These are phyloP conservation scores for Corylus americana DNA, from an alignment of 306 rosid genomes.

Conservation along the genomic window DNA sequence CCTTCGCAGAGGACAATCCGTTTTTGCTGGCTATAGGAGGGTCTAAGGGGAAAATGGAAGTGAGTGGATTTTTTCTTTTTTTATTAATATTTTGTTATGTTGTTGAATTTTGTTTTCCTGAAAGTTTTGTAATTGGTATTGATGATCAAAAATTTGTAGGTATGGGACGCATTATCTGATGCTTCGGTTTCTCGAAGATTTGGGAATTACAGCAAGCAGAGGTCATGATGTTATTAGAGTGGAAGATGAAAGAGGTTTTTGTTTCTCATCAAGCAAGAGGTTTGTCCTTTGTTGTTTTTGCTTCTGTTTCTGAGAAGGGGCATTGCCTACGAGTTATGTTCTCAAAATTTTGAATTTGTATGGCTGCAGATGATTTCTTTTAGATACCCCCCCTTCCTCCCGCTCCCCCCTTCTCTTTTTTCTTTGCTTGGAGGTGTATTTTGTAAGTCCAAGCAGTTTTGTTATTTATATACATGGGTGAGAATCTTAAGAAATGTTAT, in stretches of 20 bases:
- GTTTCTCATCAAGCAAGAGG: no score
- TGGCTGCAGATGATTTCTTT: not conserved
- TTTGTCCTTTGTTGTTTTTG: not conserved
- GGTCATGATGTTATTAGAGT: slow-evolving; percentile 27
- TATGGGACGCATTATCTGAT: slow-evolving; percentile 70
- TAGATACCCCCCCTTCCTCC: not conserved
- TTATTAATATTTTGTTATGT: slow-evolving; percentile 6
- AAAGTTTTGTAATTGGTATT: slow-evolving; percentile 1
- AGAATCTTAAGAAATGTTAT: not conserved
- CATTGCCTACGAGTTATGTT: not conserved
- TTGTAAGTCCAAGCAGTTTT: not conserved
- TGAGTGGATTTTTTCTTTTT: slow-evolving; percentile 36
- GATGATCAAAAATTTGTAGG: slow-evolving; percentile 43
- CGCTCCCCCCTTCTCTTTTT: not conserved
- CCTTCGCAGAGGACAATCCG: slow-evolving; percentile 79
- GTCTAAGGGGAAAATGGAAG: slow-evolving; percentile 71
- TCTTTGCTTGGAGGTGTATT: not conserved
- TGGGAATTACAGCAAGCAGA: slow-evolving; percentile 39
- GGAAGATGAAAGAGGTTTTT: not conserved
- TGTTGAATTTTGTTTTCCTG: not conserved
- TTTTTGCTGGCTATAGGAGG: slow-evolving; percentile 91
- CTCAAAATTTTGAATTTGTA: not conserved
- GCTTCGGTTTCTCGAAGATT: slow-evolving; percentile 53
- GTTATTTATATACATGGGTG: not conserved
- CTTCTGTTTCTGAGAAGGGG: not conserved